phyloP scores from a whole-genome alignment of 225 moss, liverwort and hornwort genomes.

The Bryoerythrophyllum caledonicum region DNA sequence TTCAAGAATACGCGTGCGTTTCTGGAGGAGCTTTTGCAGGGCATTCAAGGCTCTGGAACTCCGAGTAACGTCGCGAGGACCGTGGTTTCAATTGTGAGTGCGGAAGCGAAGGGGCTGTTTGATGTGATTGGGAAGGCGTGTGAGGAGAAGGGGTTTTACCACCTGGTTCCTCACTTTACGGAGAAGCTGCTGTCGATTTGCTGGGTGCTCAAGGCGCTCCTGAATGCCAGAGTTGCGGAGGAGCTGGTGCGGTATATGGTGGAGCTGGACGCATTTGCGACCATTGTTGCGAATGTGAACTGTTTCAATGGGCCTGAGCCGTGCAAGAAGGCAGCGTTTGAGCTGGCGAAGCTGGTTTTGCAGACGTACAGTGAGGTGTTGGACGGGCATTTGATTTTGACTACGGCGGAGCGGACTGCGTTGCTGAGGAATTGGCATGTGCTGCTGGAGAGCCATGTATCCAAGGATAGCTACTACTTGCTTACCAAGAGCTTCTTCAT shows the following conservation, averaged over 20 bases:
- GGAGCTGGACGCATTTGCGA: constrained; percentile 26
- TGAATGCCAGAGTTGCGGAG: constrained; percentile 31
- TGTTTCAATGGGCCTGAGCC: constrained; percentile 23
- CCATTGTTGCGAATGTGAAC: constrained; percentile 25
- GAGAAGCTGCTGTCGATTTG: constrained; percentile 32
- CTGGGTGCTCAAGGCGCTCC: constrained; percentile 26
- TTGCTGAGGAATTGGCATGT: constrained; percentile 34
- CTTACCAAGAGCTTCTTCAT: constrained; percentile 24
- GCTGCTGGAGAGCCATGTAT: constrained; percentile 26
- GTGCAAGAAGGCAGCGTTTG: constrained; percentile 31
- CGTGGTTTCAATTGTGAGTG: constrained; percentile 28
- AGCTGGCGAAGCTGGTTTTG: constrained; percentile 31
- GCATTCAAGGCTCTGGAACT: constrained; percentile 4
- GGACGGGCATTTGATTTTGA: constrained; percentile 32
- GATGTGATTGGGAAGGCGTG: constrained; percentile 23
- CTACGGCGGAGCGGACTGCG: constrained; percentile 23
- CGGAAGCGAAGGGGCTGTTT: constrained; percentile 25
- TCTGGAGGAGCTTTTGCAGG: constrained; percentile 22
- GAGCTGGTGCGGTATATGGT: constrained; percentile 30
- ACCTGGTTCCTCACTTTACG: constrained; percentile 12
- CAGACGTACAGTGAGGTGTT: constrained; percentile 23
- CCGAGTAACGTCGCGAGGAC: constrained; percentile 21
- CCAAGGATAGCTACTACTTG: constrained; percentile 20
- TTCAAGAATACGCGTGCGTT: constrained; percentile 29
- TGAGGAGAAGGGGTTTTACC: constrained; percentile 28